A percentile compares a stretch with the other conserved stretches of the same genome.
These are phyloP conservation scores for Pilobolus umbonatus DNA, from an alignment of 192 early-diverging fungal genomes.

Conservation along the genomic window DNA sequence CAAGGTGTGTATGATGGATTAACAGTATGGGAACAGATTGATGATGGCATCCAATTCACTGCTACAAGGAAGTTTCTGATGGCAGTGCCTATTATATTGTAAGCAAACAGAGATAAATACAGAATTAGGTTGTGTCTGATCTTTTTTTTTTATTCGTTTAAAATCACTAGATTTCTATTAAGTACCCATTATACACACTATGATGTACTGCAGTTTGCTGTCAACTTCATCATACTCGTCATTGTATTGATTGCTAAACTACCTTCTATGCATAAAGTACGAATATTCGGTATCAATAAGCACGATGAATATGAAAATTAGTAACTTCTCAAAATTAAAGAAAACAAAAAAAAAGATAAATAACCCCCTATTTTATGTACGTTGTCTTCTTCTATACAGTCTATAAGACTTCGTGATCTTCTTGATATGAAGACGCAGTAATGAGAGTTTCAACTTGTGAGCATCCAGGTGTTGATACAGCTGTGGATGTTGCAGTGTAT, in stretches of 20 bases:
- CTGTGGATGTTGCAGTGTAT: too few relatives aligned
- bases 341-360: not conserved
- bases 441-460: too few relatives aligned
- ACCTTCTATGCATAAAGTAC: conserved; percentile 82
- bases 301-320: conserved; percentile 15
- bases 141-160: conserved; percentile 9
- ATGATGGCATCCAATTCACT: conserved; percentile 94
- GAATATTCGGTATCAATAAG: conserved; percentile 93
- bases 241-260: conserved; percentile 91
- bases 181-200: conserved; percentile 96
- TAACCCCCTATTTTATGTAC: not conserved
- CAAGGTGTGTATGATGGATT: conserved; percentile 90
- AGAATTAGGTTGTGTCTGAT: too few relatives aligned
- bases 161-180: too few relatives aligned
- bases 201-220: conserved; percentile 80
- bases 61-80: conserved; percentile 96
- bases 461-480: too few relatives aligned
- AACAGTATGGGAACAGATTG: conserved; percentile 99
- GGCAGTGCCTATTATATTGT: conserved; percentile 86
- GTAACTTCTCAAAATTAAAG: not conserved
- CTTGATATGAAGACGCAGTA: too few relatives aligned
- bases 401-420: not conserved
- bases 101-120: too few relatives aligned
- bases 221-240: conserved; percentile 83
- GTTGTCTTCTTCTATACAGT: not conserved